Base-by-base conservation (phyloP, 192 early-diverging fungal species). In the Podila minutissima region DNA sequence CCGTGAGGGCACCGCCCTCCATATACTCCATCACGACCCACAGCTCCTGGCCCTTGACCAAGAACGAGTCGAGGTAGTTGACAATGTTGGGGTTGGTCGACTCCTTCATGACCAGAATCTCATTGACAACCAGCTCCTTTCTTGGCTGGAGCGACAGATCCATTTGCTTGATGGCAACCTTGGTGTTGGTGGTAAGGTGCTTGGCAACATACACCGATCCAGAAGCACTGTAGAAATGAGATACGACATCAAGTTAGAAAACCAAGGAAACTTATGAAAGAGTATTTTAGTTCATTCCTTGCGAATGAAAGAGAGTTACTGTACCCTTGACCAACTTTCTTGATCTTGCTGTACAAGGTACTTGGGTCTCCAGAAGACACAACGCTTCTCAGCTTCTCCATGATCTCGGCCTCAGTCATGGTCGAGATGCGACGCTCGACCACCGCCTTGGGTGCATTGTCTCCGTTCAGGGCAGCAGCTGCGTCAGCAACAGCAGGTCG, bases 1-100 rank as follows among this genome's bases (percentile, higher is more conserved):
- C 97, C 20, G 97, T 99, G 82, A 99, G 87, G 31, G 97, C 91
- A 59, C 98, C 98, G 53, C 96, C 98, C 82, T 98, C 98, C 97
- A 99, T 99, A 86, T 94, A 96, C 86, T 99, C 98, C 95, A 99
- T 96, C 46, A 99, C 92, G n/a, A 99, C 95, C 98, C 98, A 99
- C 67, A 99, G 87, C 58, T 98, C 97, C 28, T 72, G 78, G 17
- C 88, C 88, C 84, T 92, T 93, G 67, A 97, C 91, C 71, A 99
- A 83, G 83, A 93, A 99, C 10, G 94, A 89, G 85, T 98, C 97
- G 49, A 97, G 86, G 72, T 94, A 99, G 85, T 99, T 99, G 85
- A 98, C 96, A 90, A 99, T 97, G 84, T 98, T 99, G 70, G 94
- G 92, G 81, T 97, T 94, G 60, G 88, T 91, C 28, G 93, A 94